phyloP scores from a whole-genome alignment of 371 early-diverging fungal species.

The Vairimorpha necatrix region DNA sequence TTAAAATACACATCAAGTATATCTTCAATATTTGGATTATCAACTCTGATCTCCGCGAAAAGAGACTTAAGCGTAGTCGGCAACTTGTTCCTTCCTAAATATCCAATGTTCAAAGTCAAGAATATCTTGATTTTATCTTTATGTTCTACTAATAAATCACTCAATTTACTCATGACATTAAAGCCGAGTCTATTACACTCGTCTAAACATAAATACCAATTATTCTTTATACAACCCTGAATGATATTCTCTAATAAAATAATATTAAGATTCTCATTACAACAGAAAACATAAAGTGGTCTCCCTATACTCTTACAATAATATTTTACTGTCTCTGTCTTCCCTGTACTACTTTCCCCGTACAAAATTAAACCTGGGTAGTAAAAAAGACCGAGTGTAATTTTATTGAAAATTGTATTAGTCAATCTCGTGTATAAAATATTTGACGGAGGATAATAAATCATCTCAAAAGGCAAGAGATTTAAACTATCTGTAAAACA shows the following conservation, averaged over 20 bases:
- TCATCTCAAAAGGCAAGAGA: conserved; percentile 12
- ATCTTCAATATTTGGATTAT: conserved; percentile 67
- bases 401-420: conserved; percentile 28
- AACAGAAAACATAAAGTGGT: conserved; percentile 93
- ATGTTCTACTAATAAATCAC: conserved; percentile 73
- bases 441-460: conserved; percentile 41
- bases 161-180: conserved; percentile 87
- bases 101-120: conserved; percentile 99
- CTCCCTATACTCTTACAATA: conserved; percentile 85
- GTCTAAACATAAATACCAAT: conserved; percentile 97
- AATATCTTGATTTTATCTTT: conserved; percentile 67
- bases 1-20: conserved; percentile 65
- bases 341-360: conserved; percentile 76
- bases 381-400: background rate
- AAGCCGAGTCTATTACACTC: conserved; percentile 96
- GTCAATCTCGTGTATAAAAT: conserved; percentile 47
- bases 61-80: conserved; percentile 94
- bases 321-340: conserved; percentile 94
- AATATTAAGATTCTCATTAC: conserved; percentile 96
- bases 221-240: conserved; percentile 87
- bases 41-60: conserved; percentile 87
- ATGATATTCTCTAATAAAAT: conserved; percentile 98
- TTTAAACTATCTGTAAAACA: conserved; percentile 1
- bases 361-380: conserved; percentile 47
- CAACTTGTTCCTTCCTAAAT: conserved; percentile 89